Evolutionary conservation across 2,329 filamentous ascomycete species (phyloP).

Genomic region (Dothideomycetes sp.): DNA sequence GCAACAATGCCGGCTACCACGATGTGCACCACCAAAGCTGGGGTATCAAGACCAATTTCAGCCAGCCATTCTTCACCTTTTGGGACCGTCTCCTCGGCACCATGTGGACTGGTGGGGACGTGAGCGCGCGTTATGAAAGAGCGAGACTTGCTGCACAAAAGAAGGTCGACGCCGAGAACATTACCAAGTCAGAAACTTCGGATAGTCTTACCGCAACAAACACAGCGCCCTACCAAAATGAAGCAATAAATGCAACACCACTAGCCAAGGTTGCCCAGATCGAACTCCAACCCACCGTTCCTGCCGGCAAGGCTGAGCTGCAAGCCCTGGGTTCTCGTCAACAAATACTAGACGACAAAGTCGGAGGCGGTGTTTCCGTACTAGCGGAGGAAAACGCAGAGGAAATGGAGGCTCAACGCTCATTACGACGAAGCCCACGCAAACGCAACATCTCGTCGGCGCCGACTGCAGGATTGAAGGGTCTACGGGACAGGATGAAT

Average conservation of each 20-base stretch:
- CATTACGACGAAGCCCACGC: slow-evolving; percentile 27
- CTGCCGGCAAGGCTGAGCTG: slow-evolving; percentile 24
- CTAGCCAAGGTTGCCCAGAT: slow-evolving; percentile 13
- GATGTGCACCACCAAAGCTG: slow-evolving; percentile 98
- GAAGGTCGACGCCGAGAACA: slow-evolving; percentile 33
- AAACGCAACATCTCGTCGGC: slow-evolving; percentile 30
- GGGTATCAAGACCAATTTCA: slow-evolving; percentile 95
- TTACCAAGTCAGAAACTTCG: slow-evolving; percentile 10
- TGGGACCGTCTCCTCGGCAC: slow-evolving; percentile 81
- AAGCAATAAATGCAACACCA: slow-evolving; percentile 12
- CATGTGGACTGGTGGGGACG: slow-evolving; percentile 64
- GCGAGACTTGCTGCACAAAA: slow-evolving; percentile 45
- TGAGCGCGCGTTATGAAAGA: slow-evolving; percentile 47
- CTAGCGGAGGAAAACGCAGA: slow-evolving; percentile 29
- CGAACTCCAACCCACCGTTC: slow-evolving; percentile 15
- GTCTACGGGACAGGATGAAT: slow-evolving; percentile 10
- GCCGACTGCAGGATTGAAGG: slow-evolving; percentile 15
- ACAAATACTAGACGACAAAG: slow-evolving; percentile 28
- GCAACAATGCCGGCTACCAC: slow-evolving; percentile 93
- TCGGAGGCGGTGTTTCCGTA: slow-evolving; percentile 24
- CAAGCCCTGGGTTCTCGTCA: slow-evolving; percentile 29
- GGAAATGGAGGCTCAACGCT: slow-evolving; percentile 20
- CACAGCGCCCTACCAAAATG: slow-evolving; percentile 17
- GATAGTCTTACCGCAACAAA: slow-evolving; percentile 4
- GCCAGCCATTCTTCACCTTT: slow-evolving; percentile 19